phyloP scores from a whole-genome alignment of 768 basidiomycete species.

The Collybiopsis luxurians region DNA sequence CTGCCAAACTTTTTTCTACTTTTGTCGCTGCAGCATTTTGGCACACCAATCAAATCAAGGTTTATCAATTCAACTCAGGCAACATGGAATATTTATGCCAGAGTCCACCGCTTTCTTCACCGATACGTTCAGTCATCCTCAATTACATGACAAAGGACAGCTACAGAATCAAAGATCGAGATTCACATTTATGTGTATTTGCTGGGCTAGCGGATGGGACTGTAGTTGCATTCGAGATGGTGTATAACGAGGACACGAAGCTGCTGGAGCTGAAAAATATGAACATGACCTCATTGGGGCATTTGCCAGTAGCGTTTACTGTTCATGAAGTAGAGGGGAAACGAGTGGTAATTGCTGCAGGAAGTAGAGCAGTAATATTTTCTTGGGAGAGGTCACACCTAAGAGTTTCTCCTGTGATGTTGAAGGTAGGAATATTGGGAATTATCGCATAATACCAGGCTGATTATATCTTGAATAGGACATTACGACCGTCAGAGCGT shows the following conservation, averaged over 20 bases:
- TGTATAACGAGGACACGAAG: slow-evolving; percentile 20
- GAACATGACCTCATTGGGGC: slow-evolving; percentile 65
- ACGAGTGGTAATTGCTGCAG: slow-evolving; percentile 65
- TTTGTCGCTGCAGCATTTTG: slow-evolving; percentile 72
- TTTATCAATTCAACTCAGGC: slow-evolving; percentile 35
- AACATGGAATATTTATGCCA: slow-evolving; percentile 28
- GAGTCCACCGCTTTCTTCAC: slow-evolving; percentile 34
- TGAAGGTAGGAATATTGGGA: slow-evolving; percentile 45
- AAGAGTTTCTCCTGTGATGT: slow-evolving; percentile 64
- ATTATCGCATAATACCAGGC: no score
- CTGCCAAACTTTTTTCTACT: slow-evolving; percentile 40
- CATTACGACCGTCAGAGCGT: slow-evolving; percentile 45
- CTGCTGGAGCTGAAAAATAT: slow-evolving; percentile 39
- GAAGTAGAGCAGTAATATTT: slow-evolving; percentile 66
- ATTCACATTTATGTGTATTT: slow-evolving; percentile 56
- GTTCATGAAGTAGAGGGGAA: slow-evolving; percentile 52
- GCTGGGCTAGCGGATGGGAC: slow-evolving; percentile 77
- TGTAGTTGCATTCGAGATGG: slow-evolving; percentile 54
- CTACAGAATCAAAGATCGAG: slow-evolving; percentile 25
- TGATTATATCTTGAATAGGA: slow-evolving; percentile 33
- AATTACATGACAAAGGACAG: slow-evolving; percentile 55
- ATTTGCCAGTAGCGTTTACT: slow-evolving; percentile 60
- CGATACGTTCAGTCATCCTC: slow-evolving; percentile 47
- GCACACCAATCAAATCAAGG: slow-evolving; percentile 60
- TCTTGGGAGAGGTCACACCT: slow-evolving; percentile 65